These are phyloP conservation scores for Mycena crocata DNA, from an alignment of 768 basidiomycete genomes.

Conservation along the genomic window DNA sequence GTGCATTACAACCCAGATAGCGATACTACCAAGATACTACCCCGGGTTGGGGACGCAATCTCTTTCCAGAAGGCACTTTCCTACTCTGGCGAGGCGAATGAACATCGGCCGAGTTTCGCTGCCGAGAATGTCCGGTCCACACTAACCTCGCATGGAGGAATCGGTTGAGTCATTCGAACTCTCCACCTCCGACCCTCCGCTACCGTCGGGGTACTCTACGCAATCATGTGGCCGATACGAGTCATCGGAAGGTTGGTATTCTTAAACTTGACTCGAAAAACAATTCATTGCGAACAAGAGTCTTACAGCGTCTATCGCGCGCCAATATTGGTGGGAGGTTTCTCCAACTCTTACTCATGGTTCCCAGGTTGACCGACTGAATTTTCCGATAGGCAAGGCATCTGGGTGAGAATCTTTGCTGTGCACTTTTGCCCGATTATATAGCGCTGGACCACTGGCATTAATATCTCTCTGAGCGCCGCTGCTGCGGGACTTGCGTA, in stretches of 20 bases:
- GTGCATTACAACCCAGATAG: no score
- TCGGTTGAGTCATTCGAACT: neutral
- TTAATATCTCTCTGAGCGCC: neutral
- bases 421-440: no score
- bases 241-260: neutral
- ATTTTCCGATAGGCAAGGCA: neutral
- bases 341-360: neutral
- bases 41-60: no score
- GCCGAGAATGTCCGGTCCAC: no score
- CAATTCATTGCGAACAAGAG: neutral
- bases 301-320: neutral
- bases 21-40: no score
- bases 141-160: no score
- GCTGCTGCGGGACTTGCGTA: neutral
- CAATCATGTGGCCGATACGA: neutral
- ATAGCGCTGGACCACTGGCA: neutral
- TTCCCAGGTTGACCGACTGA: neutral
- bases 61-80: no score
- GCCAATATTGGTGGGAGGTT: slow-evolving; percentile 12
- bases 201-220: neutral
- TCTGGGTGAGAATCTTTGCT: no score
- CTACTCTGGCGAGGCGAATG: no score
- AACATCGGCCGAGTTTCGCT: no score
- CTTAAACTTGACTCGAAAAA: neutral
- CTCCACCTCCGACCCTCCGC: neutral